Evolutionary conservation across 768 basidiomycete genomes (phyloP).

Genomic region (Trametes cubensis): DNA sequence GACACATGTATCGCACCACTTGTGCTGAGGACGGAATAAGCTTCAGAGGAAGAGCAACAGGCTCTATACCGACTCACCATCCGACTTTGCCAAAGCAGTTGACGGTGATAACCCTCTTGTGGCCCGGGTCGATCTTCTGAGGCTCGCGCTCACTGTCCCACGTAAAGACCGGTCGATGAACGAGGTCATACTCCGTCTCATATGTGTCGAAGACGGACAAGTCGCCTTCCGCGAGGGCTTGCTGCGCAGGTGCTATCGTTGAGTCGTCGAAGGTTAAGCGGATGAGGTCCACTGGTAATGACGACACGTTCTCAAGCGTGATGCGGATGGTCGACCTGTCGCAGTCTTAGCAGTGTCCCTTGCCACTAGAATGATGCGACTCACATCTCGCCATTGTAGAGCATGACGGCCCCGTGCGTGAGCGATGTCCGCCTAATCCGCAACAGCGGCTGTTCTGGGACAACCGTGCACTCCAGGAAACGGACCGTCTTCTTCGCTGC

Average conservation of each 20-base stretch:
- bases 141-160: constrained; percentile 56
- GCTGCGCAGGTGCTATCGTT: constrained; percentile 74
- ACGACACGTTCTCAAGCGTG: constrained; percentile 88
- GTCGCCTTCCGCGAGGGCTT: constrained; percentile 76
- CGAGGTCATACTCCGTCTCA: constrained; percentile 84
- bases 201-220: constrained; percentile 84
- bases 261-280: constrained; percentile 90
- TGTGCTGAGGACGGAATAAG: constrained; percentile 50
- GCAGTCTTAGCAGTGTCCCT: no score
- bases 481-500: constrained; percentile 37
- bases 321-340: constrained; percentile 80
- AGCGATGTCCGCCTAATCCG: constrained; percentile 87
- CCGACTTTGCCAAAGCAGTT: constrained; percentile 87
- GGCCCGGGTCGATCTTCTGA: constrained; percentile 68
- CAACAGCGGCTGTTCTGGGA: constrained; percentile 85
- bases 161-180: constrained; percentile 77
- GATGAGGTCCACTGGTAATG: constrained; percentile 81
- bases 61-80: constrained; percentile 63
- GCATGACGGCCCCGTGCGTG: constrained; percentile 91
- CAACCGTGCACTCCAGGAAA: constrained; percentile 81
- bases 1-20: constrained; percentile 80
- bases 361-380: constrained; percentile 33
- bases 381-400: constrained; percentile 93
- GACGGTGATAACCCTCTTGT: constrained; percentile 67
- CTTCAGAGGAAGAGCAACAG: constrained; percentile 18